Percentiles rank a stretch among this genome's conserved stretches.
These are phyloP conservation scores for Phyllosticta citribraziliensis DNA, from an alignment of 2,329 filamentous ascomycete species.

Conservation along the genomic window DNA sequence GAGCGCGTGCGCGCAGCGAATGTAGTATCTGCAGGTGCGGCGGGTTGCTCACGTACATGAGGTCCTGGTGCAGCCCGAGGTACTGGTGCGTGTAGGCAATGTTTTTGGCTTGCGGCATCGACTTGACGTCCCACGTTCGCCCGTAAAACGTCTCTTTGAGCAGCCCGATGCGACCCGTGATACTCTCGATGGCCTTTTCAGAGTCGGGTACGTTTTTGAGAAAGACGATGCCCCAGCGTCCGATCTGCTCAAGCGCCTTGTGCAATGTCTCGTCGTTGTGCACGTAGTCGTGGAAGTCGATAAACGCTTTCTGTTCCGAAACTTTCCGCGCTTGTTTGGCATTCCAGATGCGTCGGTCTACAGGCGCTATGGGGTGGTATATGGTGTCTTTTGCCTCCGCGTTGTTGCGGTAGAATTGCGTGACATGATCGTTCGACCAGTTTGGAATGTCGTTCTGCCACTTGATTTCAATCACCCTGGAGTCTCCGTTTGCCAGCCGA, in stretches of 20 bases:
- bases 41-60: constrained; percentile 61
- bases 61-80: constrained; percentile 85
- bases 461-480: constrained; percentile 40
- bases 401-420: constrained; percentile 13
- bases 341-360: constrained; percentile 19
- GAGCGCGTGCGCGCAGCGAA: constrained; percentile 70
- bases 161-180: constrained; percentile 65
- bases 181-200: constrained; percentile 53
- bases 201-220: constrained; percentile 62
- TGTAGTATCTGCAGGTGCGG: constrained; percentile 83
- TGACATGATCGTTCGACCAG: constrained; percentile 33
- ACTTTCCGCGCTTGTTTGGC: constrained; percentile 30
- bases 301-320: constrained; percentile 41
- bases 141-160: constrained; percentile 88
- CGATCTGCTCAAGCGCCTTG: constrained; percentile 52
- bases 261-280: constrained; percentile 46
- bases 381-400: constrained; percentile 11
- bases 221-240: constrained; percentile 64
- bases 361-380: constrained; percentile 16
- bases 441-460: constrained; percentile 51
- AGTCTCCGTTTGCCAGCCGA: constrained; percentile 29
- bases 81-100: constrained; percentile 76
- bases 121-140: constrained; percentile 78
- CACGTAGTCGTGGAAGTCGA: constrained; percentile 68
- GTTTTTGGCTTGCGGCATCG: constrained; percentile 75